These are phyloP conservation scores for Thozetella sp. DNA, from an alignment of 495 filamentous ascomycete genomes.

Conservation along the genomic window DNA sequence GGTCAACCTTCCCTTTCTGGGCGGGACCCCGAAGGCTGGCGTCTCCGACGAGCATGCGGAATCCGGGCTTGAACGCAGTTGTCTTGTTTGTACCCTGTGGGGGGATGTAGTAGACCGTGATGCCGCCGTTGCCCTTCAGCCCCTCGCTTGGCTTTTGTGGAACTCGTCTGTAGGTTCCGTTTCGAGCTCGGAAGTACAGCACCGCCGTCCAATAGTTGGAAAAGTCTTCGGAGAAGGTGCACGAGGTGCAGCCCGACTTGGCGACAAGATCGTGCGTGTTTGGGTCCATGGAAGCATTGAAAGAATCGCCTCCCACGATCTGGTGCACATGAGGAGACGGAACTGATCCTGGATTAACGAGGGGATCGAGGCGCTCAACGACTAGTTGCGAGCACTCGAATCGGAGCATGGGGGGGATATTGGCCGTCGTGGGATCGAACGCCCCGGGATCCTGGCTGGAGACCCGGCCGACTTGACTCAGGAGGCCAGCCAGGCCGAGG, in stretches of 20 bases:
- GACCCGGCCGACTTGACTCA: constrained; percentile 5
- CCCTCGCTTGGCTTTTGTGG: constrained; percentile 36
- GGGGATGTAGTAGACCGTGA: constrained; percentile 45
- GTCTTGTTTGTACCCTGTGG: constrained; percentile 33
- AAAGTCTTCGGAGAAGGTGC: constrained; percentile 36
- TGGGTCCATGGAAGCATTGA: constrained; percentile 60
- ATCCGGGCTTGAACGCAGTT: constrained; percentile 40
- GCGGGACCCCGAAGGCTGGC: constrained; percentile 6
- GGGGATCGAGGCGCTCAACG: constrained; percentile 62
- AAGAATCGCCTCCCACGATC: constrained; percentile 68
- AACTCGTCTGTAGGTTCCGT: constrained; percentile 37
- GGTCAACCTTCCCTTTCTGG: constrained; percentile 2
- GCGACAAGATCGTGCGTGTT: constrained; percentile 24
- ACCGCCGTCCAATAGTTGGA: constrained; percentile 48
- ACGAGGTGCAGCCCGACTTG: constrained; percentile 33
- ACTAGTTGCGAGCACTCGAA: constrained; percentile 33
- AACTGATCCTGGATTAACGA: constrained; percentile 54
- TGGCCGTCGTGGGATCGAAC: constrained; percentile 15
- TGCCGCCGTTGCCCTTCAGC: constrained; percentile 33
- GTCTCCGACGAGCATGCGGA: constrained; percentile 36
- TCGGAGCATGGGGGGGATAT: constrained; percentile 21
- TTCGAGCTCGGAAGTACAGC: constrained; percentile 14
- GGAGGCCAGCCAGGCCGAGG: constrained; percentile 9
- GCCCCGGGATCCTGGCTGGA: constrained; percentile 14
- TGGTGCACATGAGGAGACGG: constrained; percentile 63